Evolutionary conservation across 441 rosid genomes (phyloP), one percentile per base, ranked within the genome.

Genomic region (Brassica hybrid): DNA sequence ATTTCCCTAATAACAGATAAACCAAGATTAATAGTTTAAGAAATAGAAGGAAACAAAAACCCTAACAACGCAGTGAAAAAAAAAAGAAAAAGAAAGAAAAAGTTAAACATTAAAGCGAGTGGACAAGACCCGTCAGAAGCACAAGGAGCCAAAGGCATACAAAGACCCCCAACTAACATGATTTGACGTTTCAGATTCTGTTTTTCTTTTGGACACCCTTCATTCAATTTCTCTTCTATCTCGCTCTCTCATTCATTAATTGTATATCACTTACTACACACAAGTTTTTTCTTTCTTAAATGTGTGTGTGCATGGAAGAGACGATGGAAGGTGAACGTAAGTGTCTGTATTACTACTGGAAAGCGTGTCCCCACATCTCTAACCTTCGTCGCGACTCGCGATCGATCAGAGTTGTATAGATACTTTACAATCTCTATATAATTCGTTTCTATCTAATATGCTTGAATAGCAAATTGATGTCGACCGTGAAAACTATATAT

Each of bases 141-240:
- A 75, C 60, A 79, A 79, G 70, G 45, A 71, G 79, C 72, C 79
- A 79, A 74, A 74, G 75, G 58, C 82, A 74, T 74, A 69, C 68
- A 79, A 70, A 74, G 78, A 75, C 72, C 72, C 76, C 79, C 82
- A 79, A 79, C 79, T 75, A 78, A 79, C 82, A 79, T 79, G 82
- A 79, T 75, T 79, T 79, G 82, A 79, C 82, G 74, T 79, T 79
- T 79, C 82, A 79, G 82, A 79, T 79, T 79, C 82, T 79, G 82
- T 79, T 79, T 79, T 75, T 64, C 69, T 70, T 75, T 79, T 79
- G 69, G 60, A 56, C 60, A 70, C 82, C 72, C 63, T 74, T 69
- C 72, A 64, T 74, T 69, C 45, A 68, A 41, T 9, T 2, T 18
- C 25, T 18, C 25, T 18, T 56, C 12, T 52, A 5, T 18, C 60